phyloP scores from a whole-genome alignment of 768 basidiomycete genomes.

The Amanita phalloides region DNA sequence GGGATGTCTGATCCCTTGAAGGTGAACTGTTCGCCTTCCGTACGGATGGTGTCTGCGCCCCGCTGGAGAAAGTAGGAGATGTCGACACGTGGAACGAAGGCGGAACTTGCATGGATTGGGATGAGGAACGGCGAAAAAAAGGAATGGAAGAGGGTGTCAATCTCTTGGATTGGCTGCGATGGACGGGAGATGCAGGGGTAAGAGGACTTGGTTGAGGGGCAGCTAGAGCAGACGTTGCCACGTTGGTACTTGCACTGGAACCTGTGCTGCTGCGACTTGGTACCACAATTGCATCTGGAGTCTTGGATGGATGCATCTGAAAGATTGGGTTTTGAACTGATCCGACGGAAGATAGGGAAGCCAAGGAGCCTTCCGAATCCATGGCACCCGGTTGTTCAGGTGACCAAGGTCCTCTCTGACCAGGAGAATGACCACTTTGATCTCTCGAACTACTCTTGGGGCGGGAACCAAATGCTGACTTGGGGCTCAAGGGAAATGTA shows the following conservation, averaged over 20 bases:
- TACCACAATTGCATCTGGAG: slow-evolving; percentile 47
- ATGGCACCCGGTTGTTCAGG: slow-evolving; percentile 66
- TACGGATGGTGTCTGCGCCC: slow-evolving; percentile 27
- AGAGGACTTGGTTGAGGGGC: slow-evolving; percentile 50
- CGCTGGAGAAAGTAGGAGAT: slow-evolving; percentile 36
- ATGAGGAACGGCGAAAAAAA: slow-evolving; percentile 87
- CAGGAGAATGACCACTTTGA: slow-evolving; percentile 31
- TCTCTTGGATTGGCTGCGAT: slow-evolving; percentile 65
- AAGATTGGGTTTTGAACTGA: slow-evolving; percentile 45
- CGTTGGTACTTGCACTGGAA: slow-evolving; percentile 66
- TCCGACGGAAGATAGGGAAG: slow-evolving; percentile 64
- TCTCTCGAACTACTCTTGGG: slow-evolving; percentile 67
- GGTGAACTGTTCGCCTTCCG: slow-evolving; percentile 39
- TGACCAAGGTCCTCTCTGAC: slow-evolving; percentile 49
- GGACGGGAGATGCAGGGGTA: slow-evolving; percentile 62
- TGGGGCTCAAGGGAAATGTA: slow-evolving; percentile 54
- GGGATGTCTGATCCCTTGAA: slow-evolving; percentile 41
- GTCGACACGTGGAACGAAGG: slow-evolving; percentile 37
- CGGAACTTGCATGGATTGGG: slow-evolving; percentile 73
- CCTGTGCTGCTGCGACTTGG: slow-evolving; percentile 65
- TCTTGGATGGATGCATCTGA: slow-evolving; percentile 36
- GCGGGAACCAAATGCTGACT: slow-evolving; percentile 51
- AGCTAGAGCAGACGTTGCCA: slow-evolving; percentile 41
- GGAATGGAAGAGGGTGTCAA: slow-evolving; percentile 90
- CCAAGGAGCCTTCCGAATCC: slow-evolving; percentile 66